Percentiles rank a stretch among this genome's conserved stretches.
Conservation (phyloP, 1,139 yeast genomes). For the Kurtzmaniella quercitrusa region DNA sequence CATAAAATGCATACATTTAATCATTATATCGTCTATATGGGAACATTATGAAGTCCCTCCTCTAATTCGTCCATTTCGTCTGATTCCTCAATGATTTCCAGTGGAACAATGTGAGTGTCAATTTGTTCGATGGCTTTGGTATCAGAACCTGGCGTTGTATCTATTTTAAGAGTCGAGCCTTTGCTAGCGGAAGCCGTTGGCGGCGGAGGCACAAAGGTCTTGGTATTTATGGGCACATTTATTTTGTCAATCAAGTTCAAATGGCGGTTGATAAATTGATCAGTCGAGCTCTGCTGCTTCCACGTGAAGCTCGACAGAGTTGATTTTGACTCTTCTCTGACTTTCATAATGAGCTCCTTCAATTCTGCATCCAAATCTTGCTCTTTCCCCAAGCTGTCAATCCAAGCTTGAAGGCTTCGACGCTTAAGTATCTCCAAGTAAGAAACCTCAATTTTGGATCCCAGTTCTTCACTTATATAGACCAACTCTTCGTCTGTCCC, state of each 20-base stretch:
- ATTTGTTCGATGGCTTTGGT: constrained; percentile 3
- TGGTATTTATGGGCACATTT: constrained; percentile 4
- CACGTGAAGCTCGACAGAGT: neutral
- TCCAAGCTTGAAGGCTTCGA: constrained; percentile 30
- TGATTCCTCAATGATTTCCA: neutral
- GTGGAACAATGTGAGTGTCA: neutral
- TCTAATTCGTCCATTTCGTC: constrained; percentile 5
- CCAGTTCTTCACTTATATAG: constrained; percentile 47
- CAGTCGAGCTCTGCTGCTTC: constrained; percentile 18
- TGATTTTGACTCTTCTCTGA: constrained; percentile 11
- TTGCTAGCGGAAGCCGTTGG: neutral
- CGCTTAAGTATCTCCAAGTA: constrained; percentile 61
- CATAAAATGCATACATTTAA: constrained; percentile 1
- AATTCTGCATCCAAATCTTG: constrained; percentile 13
- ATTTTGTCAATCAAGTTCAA: constrained; percentile 11
- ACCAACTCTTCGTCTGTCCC: constrained; percentile 71
- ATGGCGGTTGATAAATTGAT: constrained; percentile 26
- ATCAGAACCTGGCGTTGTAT: neutral
- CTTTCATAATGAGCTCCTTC: constrained; percentile 21
- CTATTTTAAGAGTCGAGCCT: neutral
- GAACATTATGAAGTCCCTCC: constrained; percentile 5
- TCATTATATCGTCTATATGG: neutral
- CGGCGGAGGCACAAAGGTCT: neutral
- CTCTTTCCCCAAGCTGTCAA: constrained; percentile 19
- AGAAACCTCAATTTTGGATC: constrained; percentile 43